Percentiles rank a stretch among this genome's conserved stretches.
Evolutionary conservation across 2,329 filamentous ascomycete genomes (phyloP).

Genomic region (Pestalotiopsis sp.): DNA sequence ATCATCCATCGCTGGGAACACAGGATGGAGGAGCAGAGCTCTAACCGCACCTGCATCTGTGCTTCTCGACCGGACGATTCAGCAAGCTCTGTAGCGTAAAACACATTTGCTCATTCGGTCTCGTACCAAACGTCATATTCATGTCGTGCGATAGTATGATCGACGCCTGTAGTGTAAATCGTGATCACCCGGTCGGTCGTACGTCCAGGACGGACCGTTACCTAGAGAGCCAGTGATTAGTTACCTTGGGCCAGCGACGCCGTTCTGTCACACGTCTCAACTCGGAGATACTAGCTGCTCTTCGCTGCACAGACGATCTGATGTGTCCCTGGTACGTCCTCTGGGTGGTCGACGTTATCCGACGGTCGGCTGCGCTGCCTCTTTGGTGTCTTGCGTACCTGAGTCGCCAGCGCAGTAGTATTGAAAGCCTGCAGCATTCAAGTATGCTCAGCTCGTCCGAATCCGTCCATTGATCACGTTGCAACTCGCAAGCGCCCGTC

Average conservation of each 20-base stretch:
- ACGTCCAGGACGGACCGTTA: not conserved
- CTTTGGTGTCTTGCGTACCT: not conserved
- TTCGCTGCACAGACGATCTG: not conserved
- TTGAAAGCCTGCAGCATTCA: not conserved
- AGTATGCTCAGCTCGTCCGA: not conserved
- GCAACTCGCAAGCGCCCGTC: not conserved
- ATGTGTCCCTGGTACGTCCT: not conserved
- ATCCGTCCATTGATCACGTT: not conserved
- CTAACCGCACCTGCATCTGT: constrained; percentile 3
- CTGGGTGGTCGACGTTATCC: not conserved
- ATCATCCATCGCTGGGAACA: not conserved
- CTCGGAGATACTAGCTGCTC: not conserved
- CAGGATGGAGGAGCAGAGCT: not conserved
- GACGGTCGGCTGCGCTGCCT: not conserved
- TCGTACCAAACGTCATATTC: constrained; percentile 4
- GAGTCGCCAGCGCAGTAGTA: not conserved
- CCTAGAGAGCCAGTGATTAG: too few species aligned
- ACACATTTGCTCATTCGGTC: not conserved
- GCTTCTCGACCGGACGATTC: not conserved
- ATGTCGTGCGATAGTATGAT: not conserved
- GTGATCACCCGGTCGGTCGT: not conserved
- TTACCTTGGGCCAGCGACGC: not conserved
- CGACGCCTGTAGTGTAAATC: not conserved
- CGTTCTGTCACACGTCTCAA: not conserved
- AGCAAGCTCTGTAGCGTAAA: not conserved